Conservation (phyloP, 2,329 filamentous ascomycete species). For the Penicillium brasilianum region DNA sequence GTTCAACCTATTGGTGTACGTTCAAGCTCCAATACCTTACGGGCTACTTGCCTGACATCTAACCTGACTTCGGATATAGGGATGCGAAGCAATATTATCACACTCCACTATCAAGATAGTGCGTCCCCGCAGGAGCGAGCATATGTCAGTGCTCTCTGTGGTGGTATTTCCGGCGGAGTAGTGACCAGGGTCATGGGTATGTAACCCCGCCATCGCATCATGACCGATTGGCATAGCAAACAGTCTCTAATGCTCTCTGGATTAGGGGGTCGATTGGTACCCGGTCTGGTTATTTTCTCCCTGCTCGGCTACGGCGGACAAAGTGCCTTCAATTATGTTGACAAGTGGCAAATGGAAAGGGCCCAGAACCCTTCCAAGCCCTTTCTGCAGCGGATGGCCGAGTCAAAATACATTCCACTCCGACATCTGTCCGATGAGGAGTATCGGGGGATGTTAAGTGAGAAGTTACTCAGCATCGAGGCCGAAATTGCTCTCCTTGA, state of each 20-base stretch:
- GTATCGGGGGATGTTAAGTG: slow-evolving; percentile 71
- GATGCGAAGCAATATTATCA: slow-evolving; percentile 52
- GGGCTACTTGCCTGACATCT: slow-evolving; percentile 2
- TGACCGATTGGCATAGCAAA: slow-evolving; percentile 1
- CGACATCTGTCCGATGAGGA: slow-evolving; percentile 73
- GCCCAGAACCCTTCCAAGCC: slow-evolving; percentile 44
- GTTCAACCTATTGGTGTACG: slow-evolving; percentile 76
- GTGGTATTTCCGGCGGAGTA: slow-evolving; percentile 66
- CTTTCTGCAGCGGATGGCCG: slow-evolving; percentile 57
- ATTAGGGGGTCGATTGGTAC: slow-evolving; percentile 62
- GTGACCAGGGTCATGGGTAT: slow-evolving; percentile 62
- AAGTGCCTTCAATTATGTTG: slow-evolving; percentile 58
- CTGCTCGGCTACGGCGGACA: slow-evolving; percentile 64
- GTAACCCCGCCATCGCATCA: slow-evolving; percentile 13
- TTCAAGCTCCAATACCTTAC: slow-evolving; percentile 19
- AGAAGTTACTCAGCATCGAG: slow-evolving; percentile 73
- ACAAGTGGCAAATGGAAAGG: slow-evolving; percentile 52
- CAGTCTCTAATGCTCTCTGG: slow-evolving; percentile 21
- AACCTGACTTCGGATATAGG: slow-evolving; percentile 33
- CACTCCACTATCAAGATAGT: slow-evolving; percentile 55
- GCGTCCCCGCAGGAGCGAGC: slow-evolving; percentile 65
- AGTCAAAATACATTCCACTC: slow-evolving; percentile 74
- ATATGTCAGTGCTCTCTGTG: slow-evolving; percentile 71
- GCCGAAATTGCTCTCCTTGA: slow-evolving; percentile 79
- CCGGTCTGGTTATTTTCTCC: slow-evolving; percentile 64